A percentile compares a stretch with the other conserved stretches of the same genome.
phyloP scores from a whole-genome alignment of 768 basidiomycete genomes.

The Tulasnella sp. region DNA sequence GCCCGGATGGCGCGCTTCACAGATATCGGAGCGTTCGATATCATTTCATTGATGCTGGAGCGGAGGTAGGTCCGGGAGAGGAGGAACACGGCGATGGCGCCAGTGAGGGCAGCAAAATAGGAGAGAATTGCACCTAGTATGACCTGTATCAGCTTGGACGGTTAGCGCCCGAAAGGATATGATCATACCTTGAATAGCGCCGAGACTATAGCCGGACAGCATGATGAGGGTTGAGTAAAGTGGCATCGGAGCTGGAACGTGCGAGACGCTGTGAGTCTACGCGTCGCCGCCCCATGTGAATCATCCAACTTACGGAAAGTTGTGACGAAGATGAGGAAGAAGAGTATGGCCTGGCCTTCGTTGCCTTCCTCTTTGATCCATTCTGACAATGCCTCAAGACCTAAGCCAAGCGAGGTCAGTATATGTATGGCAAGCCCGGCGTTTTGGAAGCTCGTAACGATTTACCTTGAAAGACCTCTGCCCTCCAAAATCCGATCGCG shows the following conservation, averaged over 20 bases:
- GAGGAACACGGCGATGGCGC: conserved; percentile 74
- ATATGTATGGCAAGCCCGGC: too few species aligned
- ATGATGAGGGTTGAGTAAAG: conserved; percentile 90
- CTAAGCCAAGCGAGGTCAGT: conserved; percentile 31
- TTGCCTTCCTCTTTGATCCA: conserved; percentile 64
- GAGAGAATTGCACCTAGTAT: conserved; percentile 80
- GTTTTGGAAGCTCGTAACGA: conserved; percentile 15
- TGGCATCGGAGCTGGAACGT: conserved; percentile 63
- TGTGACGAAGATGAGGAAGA: conserved; percentile 72
- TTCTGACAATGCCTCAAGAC: conserved; percentile 68
- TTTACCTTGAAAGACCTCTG: conserved; percentile 73
- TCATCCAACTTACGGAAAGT: conserved; percentile 59
- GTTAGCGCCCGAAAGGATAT: conserved; percentile 4
- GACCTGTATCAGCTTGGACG: conserved; percentile 25
- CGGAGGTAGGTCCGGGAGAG: conserved; percentile 54
- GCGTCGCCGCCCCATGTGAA: conserved; percentile 24
- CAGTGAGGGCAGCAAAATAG: conserved; percentile 74
- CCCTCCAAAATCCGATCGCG: conserved; percentile 75
- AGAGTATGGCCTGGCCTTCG: conserved; percentile 70
- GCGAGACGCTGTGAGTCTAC: background rate
- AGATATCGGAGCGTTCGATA: conserved; percentile 59
- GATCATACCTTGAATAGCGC: conserved; percentile 39
- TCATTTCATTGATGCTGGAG: conserved; percentile 44
- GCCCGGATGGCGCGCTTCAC: conserved; percentile 76
- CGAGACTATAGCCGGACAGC: conserved; percentile 84